Evolutionary conservation across 2,329 filamentous ascomycete species (phyloP).

Genomic region (Aureobasidium sp.): DNA sequence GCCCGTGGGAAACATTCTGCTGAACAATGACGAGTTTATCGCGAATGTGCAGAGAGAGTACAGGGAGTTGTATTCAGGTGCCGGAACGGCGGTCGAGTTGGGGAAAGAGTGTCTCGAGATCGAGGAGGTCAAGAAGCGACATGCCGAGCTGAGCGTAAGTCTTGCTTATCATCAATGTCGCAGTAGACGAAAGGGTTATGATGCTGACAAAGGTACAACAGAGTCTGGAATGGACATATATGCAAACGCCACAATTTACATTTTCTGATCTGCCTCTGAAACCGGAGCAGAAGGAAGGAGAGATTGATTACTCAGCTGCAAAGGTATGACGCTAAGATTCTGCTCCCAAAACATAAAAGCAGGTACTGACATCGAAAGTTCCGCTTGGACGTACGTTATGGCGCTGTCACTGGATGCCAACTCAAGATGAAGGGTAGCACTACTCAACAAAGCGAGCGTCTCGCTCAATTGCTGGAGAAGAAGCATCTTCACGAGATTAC

Average conservation of each 20-base stretch:
- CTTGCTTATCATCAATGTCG: background rate
- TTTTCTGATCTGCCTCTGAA: conserved; percentile 34
- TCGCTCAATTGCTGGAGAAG: conserved; percentile 28
- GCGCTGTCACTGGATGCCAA: conserved; percentile 47
- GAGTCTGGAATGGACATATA: conserved; percentile 69
- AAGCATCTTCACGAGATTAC: conserved; percentile 44
- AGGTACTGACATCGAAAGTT: conserved; percentile 11
- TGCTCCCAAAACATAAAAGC: background rate
- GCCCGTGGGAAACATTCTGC: conserved; percentile 68
- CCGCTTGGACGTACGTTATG: conserved; percentile 41
- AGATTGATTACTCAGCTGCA: conserved; percentile 1
- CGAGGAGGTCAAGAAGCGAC: conserved; percentile 53
- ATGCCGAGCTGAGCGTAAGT: conserved; percentile 54
- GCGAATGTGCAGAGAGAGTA: conserved; percentile 52
- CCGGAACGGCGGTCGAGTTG: background rate
- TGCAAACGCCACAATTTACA: conserved; percentile 77
- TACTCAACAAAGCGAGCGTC: background rate
- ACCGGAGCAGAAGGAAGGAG: background rate
- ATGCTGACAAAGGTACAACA: conserved; percentile 23
- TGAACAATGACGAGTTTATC: conserved; percentile 43
- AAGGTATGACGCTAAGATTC: conserved; percentile 7
- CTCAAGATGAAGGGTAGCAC: conserved; percentile 22
- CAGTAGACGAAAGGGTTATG: background rate
- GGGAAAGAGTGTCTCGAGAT: conserved; percentile 49
- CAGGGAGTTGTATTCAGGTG: conserved; percentile 52